Evolutionary conservation across 176 grass and related monocot genomes (phyloP).

Genomic region (Lolium rigidum): DNA sequence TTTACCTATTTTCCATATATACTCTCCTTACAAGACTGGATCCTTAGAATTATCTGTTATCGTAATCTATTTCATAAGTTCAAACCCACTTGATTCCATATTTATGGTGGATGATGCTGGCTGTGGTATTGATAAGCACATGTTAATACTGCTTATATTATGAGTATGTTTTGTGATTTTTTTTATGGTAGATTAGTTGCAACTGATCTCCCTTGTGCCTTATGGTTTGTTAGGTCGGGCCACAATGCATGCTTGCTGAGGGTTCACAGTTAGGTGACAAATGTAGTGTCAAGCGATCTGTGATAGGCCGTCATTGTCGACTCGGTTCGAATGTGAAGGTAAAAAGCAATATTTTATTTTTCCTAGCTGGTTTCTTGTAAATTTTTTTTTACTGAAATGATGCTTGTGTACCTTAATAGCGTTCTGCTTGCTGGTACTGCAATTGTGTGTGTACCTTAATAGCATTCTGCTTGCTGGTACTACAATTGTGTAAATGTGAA

Average conservation of each 20-base stretch:
- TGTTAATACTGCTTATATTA: slow-evolving; percentile 1
- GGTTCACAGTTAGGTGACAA: slow-evolving; percentile 96
- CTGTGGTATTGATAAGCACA: slow-evolving; percentile 7
- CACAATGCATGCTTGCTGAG: slow-evolving; percentile 95
- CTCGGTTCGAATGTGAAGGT: slow-evolving; percentile 99
- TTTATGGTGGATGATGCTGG: slow-evolving; percentile 1
- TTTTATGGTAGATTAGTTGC: slow-evolving; percentile 19
- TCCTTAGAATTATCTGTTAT: background rate
- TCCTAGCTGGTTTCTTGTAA: slow-evolving; percentile 31
- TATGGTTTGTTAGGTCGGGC: slow-evolving; percentile 71
- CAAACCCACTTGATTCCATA: background rate
- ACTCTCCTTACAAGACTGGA: background rate
- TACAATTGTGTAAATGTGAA: background rate
- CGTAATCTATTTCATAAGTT: background rate
- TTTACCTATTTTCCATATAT: background rate
- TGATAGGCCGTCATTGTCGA: slow-evolving; percentile 95
- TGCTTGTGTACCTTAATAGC: background rate
- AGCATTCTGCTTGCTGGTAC: slow-evolving; percentile 2
- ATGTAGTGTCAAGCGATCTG: slow-evolving; percentile 94
- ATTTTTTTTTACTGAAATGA: slow-evolving; percentile 27
- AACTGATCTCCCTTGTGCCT: slow-evolving; percentile 14
- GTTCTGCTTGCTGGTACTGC: background rate
- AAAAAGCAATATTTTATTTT: slow-evolving; percentile 24
- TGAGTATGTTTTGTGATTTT: background rate
- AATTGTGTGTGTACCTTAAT: background rate